A percentile compares a stretch with the other conserved stretches of the same genome.
These are phyloP conservation scores for Arthromyces matolae DNA, from an alignment of 768 basidiomycete genomes.

Conservation along the genomic window DNA sequence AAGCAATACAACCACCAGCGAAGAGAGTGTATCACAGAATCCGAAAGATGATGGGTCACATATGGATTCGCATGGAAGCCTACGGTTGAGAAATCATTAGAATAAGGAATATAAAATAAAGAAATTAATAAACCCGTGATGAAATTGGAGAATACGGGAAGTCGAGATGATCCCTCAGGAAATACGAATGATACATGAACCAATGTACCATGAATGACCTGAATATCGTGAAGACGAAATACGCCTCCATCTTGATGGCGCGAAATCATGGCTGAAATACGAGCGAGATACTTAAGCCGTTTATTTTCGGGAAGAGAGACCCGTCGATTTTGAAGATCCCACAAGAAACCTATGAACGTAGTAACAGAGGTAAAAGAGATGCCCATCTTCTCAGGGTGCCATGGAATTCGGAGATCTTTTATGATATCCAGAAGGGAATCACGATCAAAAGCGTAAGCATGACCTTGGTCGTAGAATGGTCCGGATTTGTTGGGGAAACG, in stretches of 20 bases:
- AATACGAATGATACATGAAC: constrained; percentile 30
- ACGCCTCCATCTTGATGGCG: background rate
- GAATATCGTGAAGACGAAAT: constrained; percentile 18
- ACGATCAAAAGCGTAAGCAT: constrained; percentile 19
- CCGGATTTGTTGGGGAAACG: constrained; percentile 19
- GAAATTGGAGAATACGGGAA: constrained; percentile 24
- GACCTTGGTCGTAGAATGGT: background rate
- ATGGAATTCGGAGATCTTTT: constrained; percentile 7
- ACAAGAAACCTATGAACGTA: constrained; percentile 31
- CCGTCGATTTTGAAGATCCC: constrained; percentile 22
- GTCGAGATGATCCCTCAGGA: constrained; percentile 14
- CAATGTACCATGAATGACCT: constrained; percentile 28
- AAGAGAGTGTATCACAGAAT: constrained; percentile 21
- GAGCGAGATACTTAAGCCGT: constrained; percentile 22
- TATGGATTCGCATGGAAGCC: constrained; percentile 15
- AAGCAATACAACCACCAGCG: constrained; percentile 24
- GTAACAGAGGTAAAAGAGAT: constrained; percentile 17
- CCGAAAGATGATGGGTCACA: constrained; percentile 12
- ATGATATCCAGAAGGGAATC: constrained; percentile 12
- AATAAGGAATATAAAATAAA: background rate
- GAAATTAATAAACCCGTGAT: constrained; percentile 5
- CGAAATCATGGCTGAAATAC: constrained; percentile 16
- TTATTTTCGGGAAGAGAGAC: constrained; percentile 31
- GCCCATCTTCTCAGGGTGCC: constrained; percentile 17
- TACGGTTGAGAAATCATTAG: background rate